Conservation (phyloP, 1,284 basidiomycete species). For the Moesziomyces sp. region DNA sequence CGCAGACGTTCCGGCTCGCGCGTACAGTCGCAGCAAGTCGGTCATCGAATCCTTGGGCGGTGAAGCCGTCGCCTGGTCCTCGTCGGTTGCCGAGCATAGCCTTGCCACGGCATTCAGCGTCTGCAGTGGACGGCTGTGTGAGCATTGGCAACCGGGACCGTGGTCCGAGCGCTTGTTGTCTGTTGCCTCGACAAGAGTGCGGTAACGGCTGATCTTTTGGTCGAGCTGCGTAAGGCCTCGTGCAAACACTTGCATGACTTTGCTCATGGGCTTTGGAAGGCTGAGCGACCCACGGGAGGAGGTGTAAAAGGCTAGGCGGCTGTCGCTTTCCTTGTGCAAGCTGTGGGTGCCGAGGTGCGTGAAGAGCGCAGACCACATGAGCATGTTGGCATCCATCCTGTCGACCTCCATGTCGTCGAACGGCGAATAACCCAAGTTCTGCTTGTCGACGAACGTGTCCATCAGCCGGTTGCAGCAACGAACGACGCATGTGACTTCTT, state of each 20-base stretch:
- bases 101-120: conserved; percentile 10
- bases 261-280: background rate
- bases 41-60: background rate
- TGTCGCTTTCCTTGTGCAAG: background rate
- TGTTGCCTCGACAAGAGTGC: conserved; percentile 7
- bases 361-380: conserved; percentile 8
- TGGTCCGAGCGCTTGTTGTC: background rate
- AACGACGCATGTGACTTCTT: conserved; percentile 11
- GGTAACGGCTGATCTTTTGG: conserved; percentile 14
- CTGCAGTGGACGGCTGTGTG: conserved; percentile 4
- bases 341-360: conserved; percentile 1
- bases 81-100: conserved; percentile 1
- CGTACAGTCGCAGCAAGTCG: background rate
- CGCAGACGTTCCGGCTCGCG: background rate
- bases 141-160: background rate
- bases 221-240: conserved; percentile 8
- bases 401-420: conserved; percentile 26
- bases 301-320: background rate
- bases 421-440: conserved; percentile 15
- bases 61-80: background rate
- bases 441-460: conserved; percentile 22
- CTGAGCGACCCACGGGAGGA: background rate
- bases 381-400: conserved; percentile 8
- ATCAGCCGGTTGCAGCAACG: conserved; percentile 16
- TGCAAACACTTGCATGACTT: background rate